Evolutionary conservation across 2,329 filamentous ascomycete species (phyloP).

Genomic region (Cryphonectria naterciae): DNA sequence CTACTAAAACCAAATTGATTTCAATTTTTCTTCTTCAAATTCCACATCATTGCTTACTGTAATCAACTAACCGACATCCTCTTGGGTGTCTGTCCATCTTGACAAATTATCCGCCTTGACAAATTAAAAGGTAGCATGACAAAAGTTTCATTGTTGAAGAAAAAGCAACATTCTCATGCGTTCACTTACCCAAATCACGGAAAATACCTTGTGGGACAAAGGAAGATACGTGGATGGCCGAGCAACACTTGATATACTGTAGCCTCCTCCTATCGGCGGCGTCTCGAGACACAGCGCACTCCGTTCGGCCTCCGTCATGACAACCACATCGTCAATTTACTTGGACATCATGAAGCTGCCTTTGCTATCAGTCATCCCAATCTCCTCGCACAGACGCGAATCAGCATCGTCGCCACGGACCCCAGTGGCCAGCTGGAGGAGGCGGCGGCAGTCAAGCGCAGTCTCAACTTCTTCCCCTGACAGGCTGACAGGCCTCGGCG

Average conservation of each 20-base stretch:
- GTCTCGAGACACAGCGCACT: not conserved
- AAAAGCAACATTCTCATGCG: not conserved
- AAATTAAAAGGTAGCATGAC: not conserved
- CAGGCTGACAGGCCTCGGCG: not conserved
- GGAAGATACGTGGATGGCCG: not conserved
- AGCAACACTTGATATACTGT: not conserved
- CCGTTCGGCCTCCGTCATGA: not conserved
- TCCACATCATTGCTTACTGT: not conserved
- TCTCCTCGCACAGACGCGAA: not conserved
- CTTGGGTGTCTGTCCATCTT: not conserved
- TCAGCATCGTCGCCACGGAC: not conserved
- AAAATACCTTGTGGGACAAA: not conserved
- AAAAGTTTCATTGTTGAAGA: not conserved
- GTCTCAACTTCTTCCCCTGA: not conserved
- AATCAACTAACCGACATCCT: not conserved
- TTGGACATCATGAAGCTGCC: not conserved
- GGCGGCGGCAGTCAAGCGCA: slow-evolving; percentile 10
- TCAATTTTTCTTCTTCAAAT: not conserved
- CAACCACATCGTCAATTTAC: not conserved
- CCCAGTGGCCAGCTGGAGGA: not conserved
- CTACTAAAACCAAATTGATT: not conserved
- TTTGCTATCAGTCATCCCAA: not conserved
- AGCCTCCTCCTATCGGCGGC: not conserved
- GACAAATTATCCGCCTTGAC: not conserved
- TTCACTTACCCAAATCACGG: not conserved